These are phyloP conservation scores for Hanseniaspora pseudoguilliermondii DNA, from an alignment of 805 yeast species.

Conservation along the genomic window DNA sequence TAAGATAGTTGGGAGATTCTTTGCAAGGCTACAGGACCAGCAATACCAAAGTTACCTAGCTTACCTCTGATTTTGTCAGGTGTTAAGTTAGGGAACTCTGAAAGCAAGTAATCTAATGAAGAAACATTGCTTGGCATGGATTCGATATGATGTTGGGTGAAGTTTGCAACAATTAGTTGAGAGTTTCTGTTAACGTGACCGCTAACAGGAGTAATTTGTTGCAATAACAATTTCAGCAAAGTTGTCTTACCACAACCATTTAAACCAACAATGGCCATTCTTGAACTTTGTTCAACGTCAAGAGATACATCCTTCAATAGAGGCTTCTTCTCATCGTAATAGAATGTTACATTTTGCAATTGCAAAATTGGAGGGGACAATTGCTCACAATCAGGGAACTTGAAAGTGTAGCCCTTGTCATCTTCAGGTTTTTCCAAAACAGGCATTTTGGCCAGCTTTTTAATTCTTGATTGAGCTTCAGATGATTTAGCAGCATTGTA, in stretches of 20 bases:
- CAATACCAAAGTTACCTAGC: slow-evolving; percentile 91
- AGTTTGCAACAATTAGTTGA: slow-evolving; percentile 83
- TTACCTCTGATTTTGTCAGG: slow-evolving; percentile 96
- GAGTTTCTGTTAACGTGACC: slow-evolving; percentile 75
- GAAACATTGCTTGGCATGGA: slow-evolving; percentile 78
- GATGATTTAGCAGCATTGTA: slow-evolving; percentile 95
- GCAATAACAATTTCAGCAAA: slow-evolving; percentile 73
- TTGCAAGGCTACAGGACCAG: slow-evolving; percentile 86
- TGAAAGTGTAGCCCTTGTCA: slow-evolving; percentile 70
- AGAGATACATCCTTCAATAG: slow-evolving; percentile 67
- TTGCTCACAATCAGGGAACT: slow-evolving; percentile 89
- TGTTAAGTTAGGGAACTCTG: slow-evolving; percentile 77
- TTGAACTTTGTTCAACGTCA: slow-evolving; percentile 83
- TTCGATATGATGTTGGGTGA: slow-evolving; percentile 97
- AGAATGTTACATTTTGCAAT: slow-evolving; percentile 74
- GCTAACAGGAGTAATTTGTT: slow-evolving; percentile 53
- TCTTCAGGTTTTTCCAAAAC: slow-evolving; percentile 87
- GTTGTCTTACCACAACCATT: slow-evolving; percentile 99
- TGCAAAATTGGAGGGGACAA: slow-evolving; percentile 89
- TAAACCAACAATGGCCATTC: slow-evolving; percentile 96
- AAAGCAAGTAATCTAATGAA: slow-evolving; percentile 91
- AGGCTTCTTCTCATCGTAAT: slow-evolving; percentile 55
- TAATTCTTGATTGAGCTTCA: slow-evolving; percentile 96
- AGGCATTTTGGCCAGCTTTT: slow-evolving; percentile 90
- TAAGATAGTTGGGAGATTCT: slow-evolving; percentile 84